These are phyloP conservation scores for Pseudocercospora musae DNA, from an alignment of 2,329 filamentous ascomycete genomes.

Conservation along the genomic window DNA sequence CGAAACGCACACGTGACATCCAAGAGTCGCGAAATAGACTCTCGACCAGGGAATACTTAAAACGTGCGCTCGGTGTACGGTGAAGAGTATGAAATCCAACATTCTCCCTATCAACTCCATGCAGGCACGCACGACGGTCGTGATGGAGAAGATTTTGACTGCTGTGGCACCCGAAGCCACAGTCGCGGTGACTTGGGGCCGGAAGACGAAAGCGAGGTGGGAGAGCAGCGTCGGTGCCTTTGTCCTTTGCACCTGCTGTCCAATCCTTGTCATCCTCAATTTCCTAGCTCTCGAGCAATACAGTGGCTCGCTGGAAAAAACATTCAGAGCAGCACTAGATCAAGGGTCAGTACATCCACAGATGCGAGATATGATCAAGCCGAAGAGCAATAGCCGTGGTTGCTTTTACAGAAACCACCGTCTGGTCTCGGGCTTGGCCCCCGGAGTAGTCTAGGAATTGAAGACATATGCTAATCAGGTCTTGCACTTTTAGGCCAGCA, in stretches of 20 bases:
- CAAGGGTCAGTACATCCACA: background rate
- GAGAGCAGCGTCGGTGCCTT: constrained; percentile 9
- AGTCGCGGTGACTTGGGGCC: constrained; percentile 10
- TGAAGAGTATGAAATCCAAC: background rate
- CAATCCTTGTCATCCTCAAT: constrained; percentile 9
- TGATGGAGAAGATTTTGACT: constrained; percentile 14
- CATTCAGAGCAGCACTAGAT: constrained; percentile 4
- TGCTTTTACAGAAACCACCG: background rate
- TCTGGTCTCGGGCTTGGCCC: background rate
- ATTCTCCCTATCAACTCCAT: background rate
- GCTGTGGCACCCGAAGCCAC: constrained; percentile 10
- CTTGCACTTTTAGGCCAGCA: background rate
- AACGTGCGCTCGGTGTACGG: background rate
- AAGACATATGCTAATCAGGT: background rate
- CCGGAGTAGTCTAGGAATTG: background rate
- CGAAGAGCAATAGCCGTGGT: no score
- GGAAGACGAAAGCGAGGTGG: constrained; percentile 14
- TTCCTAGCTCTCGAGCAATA: constrained; percentile 15
- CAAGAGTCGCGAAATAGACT: constrained; percentile 1
- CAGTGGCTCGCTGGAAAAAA: background rate
- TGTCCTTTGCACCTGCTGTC: constrained; percentile 10
- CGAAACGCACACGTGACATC: background rate
- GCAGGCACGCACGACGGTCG: constrained; percentile 3
- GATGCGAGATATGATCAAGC: background rate
- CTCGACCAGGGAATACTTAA: background rate